Evolutionary conservation across 805 yeast genomes (phyloP), one percentile per base, ranked within the genome.

Genomic region (Yamadazyma phyllophila): DNA sequence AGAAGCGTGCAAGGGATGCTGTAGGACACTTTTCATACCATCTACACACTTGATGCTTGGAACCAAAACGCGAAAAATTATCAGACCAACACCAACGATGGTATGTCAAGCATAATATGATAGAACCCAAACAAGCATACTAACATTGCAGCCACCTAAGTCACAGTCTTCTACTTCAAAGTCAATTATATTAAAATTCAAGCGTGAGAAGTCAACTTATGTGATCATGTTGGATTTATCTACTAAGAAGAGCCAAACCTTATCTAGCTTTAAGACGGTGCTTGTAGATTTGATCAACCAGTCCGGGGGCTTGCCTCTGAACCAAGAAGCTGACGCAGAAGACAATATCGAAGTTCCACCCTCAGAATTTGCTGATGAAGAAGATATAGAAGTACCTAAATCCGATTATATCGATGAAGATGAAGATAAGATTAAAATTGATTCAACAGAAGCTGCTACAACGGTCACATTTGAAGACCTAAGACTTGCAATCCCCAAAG

Each of bases 251-350:
- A 16, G 29, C 12, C 32, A 37, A 26, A 41, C 62, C 2, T n/a
- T 59, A 9, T 43, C 53, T 7, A 43, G 47, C 31, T 46, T 69
- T 40, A 51, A 54, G 42, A 44, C 48, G 3, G 44, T 57, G 14
- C 61, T 81, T 17, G 59, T 61, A 1, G 53, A 57, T 5, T 69
- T 73, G 20, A 68, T 81, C 20, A 69, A 73, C 45, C 50, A 61
- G 2, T 66, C 79, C 0, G 85, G 85, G 1, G 85, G 85, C 0
- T 55, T 42, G 20, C 29, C 30, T 6, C 13, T 16, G 20, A 10
- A 15, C 9, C 13, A 38, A 29, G 39, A 36, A 7, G 31, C 6
- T 9, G 11, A 76, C 31, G 52, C 45, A 3, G 57, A 73, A 1
- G 58, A 51, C 2, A 60, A 62, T 4, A 29, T 29, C 13, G 13